These are phyloP conservation scores for Talaromyces atroroseus DNA, from an alignment of 2,329 filamentous ascomycete genomes.

Conservation along the genomic window DNA sequence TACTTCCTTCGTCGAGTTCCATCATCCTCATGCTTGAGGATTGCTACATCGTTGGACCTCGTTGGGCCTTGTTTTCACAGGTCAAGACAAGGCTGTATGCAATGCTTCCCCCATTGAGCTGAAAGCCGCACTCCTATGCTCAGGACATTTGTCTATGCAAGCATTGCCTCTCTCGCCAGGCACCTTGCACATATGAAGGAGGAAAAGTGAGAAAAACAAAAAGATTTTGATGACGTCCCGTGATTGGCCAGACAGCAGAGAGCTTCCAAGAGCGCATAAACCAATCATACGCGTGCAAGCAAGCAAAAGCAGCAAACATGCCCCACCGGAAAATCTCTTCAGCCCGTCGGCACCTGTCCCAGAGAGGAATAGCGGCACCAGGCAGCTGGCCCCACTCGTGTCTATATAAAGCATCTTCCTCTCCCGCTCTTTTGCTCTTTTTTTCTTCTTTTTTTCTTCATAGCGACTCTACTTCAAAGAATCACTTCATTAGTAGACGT, in stretches of 20 bases:
- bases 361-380: not conserved
- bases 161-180: not conserved
- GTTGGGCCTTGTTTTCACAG: no score
- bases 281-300: constrained; percentile 15
- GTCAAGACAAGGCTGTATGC: no score
- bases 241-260: constrained; percentile 1
- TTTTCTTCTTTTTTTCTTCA: constrained; percentile 24
- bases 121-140: no score
- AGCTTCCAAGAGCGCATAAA: not conserved
- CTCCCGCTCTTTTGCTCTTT: constrained; percentile 18
- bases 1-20: no score
- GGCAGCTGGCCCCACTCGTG: not conserved
- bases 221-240: not conserved
- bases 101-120: no score
- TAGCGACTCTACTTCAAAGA: constrained; percentile 50
- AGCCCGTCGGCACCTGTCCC: not conserved
- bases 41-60: not conserved
- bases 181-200: not conserved
- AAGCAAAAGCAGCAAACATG: constrained; percentile 15
- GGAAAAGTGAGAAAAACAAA: not conserved
- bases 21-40: no score
- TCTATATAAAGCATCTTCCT: constrained; percentile 24
- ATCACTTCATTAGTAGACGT: constrained; percentile 99
- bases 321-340: constrained; percentile 3
- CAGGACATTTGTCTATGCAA: not conserved